Percentiles rank a stretch among this genome's conserved stretches.
Conservation (phyloP, 2,329 filamentous ascomycete species). For the Beauveria sp. region DNA sequence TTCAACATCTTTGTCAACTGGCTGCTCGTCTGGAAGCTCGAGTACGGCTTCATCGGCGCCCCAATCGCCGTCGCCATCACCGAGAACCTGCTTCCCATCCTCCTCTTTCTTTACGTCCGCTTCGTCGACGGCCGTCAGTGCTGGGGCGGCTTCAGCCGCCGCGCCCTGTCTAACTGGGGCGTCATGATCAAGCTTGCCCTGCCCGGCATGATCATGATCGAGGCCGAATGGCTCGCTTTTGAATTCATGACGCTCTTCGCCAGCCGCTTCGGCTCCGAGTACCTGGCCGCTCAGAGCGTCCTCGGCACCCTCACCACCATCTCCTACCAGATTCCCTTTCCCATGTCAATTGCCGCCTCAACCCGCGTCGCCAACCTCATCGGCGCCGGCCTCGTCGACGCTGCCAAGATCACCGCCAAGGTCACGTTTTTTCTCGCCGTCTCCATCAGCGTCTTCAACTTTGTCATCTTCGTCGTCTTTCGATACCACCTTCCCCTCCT, state of each 20-base stretch:
- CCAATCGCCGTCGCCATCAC: constrained; percentile 75
- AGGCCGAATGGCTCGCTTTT: constrained; percentile 89
- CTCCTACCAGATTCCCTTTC: constrained; percentile 88
- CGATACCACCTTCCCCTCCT: constrained; percentile 68
- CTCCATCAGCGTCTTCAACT: constrained; percentile 71
- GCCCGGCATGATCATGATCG: constrained; percentile 87
- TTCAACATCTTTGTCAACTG: constrained; percentile 72
- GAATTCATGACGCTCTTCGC: constrained; percentile 82
- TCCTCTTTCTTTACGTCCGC: constrained; percentile 71
- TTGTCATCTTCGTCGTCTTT: constrained; percentile 59
- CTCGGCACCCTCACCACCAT: constrained; percentile 70
- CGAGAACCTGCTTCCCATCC: constrained; percentile 66
- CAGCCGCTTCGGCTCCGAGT: constrained; percentile 69
- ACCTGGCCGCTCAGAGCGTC: constrained; percentile 82
- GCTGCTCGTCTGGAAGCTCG: constrained; percentile 66
- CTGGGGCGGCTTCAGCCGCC: constrained; percentile 72
- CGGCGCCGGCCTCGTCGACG: constrained; percentile 72
- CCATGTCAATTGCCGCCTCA: constrained; percentile 78
- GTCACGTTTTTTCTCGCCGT: constrained; percentile 58
- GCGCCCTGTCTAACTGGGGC: constrained; percentile 69
- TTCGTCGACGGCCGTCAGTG: constrained; percentile 69
- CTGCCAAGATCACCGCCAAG: constrained; percentile 72
- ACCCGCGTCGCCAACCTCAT: constrained; percentile 90
- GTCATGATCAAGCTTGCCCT: constrained; percentile 78
- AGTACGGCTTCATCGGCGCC: constrained; percentile 68